phyloP scores from a whole-genome alignment of 2,329 filamentous ascomycete genomes.

The Pseudogymnoascus sp. region DNA sequence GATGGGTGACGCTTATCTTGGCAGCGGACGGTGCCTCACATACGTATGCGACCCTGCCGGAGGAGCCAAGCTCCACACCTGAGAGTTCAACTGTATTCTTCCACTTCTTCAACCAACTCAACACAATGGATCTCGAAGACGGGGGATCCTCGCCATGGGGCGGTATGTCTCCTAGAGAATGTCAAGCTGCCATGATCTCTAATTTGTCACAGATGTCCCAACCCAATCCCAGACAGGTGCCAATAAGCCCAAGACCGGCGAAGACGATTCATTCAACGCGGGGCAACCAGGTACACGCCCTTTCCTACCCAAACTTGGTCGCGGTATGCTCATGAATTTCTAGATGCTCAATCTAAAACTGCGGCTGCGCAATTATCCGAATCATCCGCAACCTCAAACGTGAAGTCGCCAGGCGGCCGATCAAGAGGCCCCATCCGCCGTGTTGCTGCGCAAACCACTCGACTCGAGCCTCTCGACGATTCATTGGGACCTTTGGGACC shows the following conservation, averaged over 20 bases:
- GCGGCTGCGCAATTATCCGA: background rate
- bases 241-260: conserved; percentile 18
- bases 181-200: conserved; percentile 12
- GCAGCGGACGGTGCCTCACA: conserved; percentile 2
- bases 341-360: conserved; percentile 1
- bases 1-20: conserved; percentile 6
- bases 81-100: background rate
- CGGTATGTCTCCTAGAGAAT: conserved; percentile 26
- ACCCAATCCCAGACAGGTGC: conserved; percentile 30
- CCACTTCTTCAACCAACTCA: conserved; percentile 10
- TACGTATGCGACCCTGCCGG: conserved; percentile 4
- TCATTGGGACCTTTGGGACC: conserved; percentile 73
- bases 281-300: conserved; percentile 15
- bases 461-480: conserved; percentile 66
- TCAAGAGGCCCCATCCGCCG: conserved; percentile 39
- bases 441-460: conserved; percentile 66
- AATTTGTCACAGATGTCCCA: conserved; percentile 31
- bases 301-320: background rate
- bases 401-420: conserved; percentile 25
- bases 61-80: conserved; percentile 6
- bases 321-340: conserved; percentile 7
- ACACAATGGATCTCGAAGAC: conserved; percentile 36
- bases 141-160: conserved; percentile 39
- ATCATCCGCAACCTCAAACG: conserved; percentile 17
- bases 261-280: conserved; percentile 20